Base-by-base conservation (phyloP, 768 basidiomycete species). In the Pulveroboletus sp. region DNA sequence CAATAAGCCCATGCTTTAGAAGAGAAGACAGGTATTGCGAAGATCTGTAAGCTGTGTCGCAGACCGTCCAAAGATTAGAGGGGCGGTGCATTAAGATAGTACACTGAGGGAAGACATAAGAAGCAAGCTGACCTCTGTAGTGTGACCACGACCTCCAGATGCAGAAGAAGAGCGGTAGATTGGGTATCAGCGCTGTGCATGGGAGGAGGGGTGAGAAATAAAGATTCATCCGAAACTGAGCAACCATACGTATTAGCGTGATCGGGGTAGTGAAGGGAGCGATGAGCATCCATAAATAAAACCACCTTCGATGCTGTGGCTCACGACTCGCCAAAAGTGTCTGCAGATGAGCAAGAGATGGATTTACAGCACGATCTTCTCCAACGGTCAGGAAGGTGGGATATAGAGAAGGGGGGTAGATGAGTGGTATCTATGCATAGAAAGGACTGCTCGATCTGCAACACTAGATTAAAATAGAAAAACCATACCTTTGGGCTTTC, bases 121-220 rank as follows among this genome's bases (percentile, higher is more conserved):
- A 39, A 46, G 3, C 11, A 7, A 36, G 30, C 66, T 54, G 50
- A 87, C 88, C 87, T 76, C 75, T 79, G 63, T 84, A 91, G 66
- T 92, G 89, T 36, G 83, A 84, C 88, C 88, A 92, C 38, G 86
- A 82, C 39, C 89, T 76, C 89, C 89, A 92, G 9, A 75, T 78
- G 58, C 86, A 89, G 68, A 87, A 92, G 72, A 92, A 89, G 64
- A 92, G 84, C 0, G 89, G 89, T 18, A 92, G 67, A 63, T 92
- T 92, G 28, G 89, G 89, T 67, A 91, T 80, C 39, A 91, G 62
- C 24, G 89, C 89, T 91, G 50, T n/a, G 27, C 10, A 38, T 26
- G 13, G 15, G 26, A 47, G 8, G n/a, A 44, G 50, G 37, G 24
- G 24, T 49, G 43, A 50, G 44, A 48, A 39, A 43, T 18, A 31